Base-by-base conservation (phyloP, 2,329 filamentous ascomycete species). In the Xylaria sp. region DNA sequence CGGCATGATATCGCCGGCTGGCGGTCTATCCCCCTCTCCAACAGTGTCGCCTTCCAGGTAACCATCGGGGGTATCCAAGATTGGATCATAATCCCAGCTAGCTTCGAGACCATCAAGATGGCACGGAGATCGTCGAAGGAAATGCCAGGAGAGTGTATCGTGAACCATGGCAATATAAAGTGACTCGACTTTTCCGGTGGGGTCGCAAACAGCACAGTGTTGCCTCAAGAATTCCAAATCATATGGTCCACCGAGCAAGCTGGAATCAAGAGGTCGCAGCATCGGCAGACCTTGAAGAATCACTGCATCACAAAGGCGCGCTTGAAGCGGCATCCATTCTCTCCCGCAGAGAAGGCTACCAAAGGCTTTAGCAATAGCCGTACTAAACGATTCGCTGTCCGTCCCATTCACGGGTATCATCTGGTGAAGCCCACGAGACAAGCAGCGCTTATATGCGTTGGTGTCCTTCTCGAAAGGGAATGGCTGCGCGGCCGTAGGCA, bases 381-480 rank as follows among this genome's bases (percentile, higher is more conserved):
- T 68, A 9, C 69, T 72, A 66, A 86, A 83, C 0, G 82, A 79
- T 35, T 75, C 70, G 49, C 78, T 76, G 59, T 79, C 76, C 2
- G 74, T 75, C 16, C 80, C 81, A 49, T 76, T 75, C 10, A 86
- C 76, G 7, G 79, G 80, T 16, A 85, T 75, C 72, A 83, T 80
- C 60, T 79, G 80, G 65, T 85, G 83, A 50, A 85, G 76, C 2
- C 83, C 83, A 13, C 83, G 80, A 11, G 83, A 86, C 3, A 85
- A 74, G 50, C 82, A 85, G 49, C 83, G 77, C 67, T 84, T 84
- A 70, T 86, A 86, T 3, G 83, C 82, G 47, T 76, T 80, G 11
- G 83, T 85, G 64, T 85, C 82, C 67, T 83, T 83, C 70, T 85
- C 83, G 67, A 85, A 86, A 0, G 83, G 83, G 63, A 85, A 84